A percentile compares a stretch with the other conserved stretches of the same genome.
phyloP scores from a whole-genome alignment of 352 stramenopile species.

The Saprolegnia parasitica region DNA sequence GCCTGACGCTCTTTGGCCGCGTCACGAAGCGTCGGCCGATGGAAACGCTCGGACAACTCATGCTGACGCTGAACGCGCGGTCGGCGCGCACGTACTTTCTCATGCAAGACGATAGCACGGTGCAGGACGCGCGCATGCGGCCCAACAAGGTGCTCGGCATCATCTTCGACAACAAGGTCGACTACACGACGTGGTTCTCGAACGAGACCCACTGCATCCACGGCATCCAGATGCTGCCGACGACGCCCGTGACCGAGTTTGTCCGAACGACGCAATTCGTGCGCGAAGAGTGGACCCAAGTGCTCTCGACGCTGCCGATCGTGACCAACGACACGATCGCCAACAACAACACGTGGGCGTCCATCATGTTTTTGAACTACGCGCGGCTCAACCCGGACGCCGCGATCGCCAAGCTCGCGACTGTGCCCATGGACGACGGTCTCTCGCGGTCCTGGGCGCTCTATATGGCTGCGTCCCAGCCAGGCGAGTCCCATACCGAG shows the following conservation, averaged over 20 bases:
- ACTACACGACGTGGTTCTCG: constrained; percentile 32
- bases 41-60: constrained; percentile 66
- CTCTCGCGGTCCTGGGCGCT: constrained; percentile 59
- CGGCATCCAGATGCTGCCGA: constrained; percentile 41
- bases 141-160: constrained; percentile 62
- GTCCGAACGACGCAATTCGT: constrained; percentile 58
- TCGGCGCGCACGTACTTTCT: constrained; percentile 67
- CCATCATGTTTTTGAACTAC: constrained; percentile 64
- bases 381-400: constrained; percentile 49
- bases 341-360: constrained; percentile 48
- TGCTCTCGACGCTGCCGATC: constrained; percentile 61
- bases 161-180: constrained; percentile 32
- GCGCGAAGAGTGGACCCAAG: constrained; percentile 62
- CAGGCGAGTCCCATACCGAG: too few species aligned
- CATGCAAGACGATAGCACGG: constrained; percentile 46
- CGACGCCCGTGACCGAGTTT: constrained; percentile 64
- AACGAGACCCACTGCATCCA: constrained; percentile 28
- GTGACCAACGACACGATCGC: constrained; percentile 36
- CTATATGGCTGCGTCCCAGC: constrained; percentile 42
- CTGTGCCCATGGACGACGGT: constrained; percentile 58
- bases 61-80: constrained; percentile 63
- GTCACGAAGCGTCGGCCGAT: constrained; percentile 49
- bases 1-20: constrained; percentile 67
- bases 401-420: constrained; percentile 42
- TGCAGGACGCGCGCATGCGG: constrained; percentile 58